Evolutionary conservation across 1,139 yeast genomes (phyloP), one percentile per base, ranked within the genome.

Genomic region (Meyerozyma sp.): DNA sequence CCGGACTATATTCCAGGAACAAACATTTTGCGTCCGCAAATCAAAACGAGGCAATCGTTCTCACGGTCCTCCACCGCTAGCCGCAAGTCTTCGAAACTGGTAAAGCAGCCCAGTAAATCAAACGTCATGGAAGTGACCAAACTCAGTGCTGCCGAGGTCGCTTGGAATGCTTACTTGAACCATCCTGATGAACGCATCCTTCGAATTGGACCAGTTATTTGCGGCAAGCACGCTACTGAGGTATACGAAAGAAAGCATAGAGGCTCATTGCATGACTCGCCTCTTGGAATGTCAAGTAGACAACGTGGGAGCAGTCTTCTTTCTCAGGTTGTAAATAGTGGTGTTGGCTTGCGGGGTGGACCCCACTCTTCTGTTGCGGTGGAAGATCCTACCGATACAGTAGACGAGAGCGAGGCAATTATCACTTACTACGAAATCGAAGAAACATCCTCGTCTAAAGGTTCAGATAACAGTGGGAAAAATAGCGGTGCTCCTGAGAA

Each of bases 131-230:
- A 76, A n/a, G 70, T 77, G 2, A 71, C 82, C 1, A 81, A 87
- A 2, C 62, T 79, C 57, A 70, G 82, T 0, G 68, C 79, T 14
- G 57, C 82, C 3, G 96, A 89, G 54, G 65, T 78, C 21, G 84
- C 86, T 27, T 89, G 93, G 89, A 72, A 78, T 10, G 65, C 70
- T 38, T 77, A 75, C 51, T 67, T 90, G 47, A 67, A 65, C 11
- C 80, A 79, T 53, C 68, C 77, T 2, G 83, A 84, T 42, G 98
- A 91, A 61, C 72, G 95, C 44, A 75, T 90, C 1, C 52, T 89
- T 42, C 79, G 79, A 49, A 74, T 79, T 16, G 96, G 94, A 0
- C 71, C 73, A 13, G 77, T 70, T 0, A 62, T 66, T 42, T 71
- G 62, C 3, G 61, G 59, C 28, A 63, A 57, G 43, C 63, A 63